Percentiles rank a stretch among this genome's conserved stretches.
Conservation (phyloP, 164 flowering plant genomes). For the Stephania cephalantha region DNA sequence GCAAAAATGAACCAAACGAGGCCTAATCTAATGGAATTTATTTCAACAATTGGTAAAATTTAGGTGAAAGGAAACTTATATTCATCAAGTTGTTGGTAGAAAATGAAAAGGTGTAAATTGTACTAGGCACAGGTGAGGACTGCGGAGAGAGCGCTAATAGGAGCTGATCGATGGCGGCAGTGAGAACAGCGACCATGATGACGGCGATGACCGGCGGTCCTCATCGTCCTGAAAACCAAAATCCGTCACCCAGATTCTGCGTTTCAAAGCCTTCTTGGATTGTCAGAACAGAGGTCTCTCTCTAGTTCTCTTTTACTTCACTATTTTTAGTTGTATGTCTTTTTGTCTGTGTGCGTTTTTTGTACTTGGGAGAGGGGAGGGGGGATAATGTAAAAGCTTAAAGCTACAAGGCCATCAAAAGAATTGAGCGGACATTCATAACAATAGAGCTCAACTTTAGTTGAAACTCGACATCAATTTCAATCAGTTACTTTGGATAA, state of each 20-base stretch:
- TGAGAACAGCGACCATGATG: neutral
- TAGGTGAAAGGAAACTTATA: too few species aligned
- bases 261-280: slow-evolving; percentile 47
- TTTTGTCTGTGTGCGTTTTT: too few species aligned
- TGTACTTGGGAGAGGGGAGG: neutral
- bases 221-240: slow-evolving; percentile 10
- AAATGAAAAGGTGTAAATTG: too few species aligned
- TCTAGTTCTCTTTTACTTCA: neutral
- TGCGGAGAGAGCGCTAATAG: too few species aligned
- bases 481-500: neutral
- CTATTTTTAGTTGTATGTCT: too few species aligned
- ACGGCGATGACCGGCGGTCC: slow-evolving; percentile 2
- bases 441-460: neutral
- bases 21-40: too few species aligned
- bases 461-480: neutral
- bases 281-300: slow-evolving; percentile 51
- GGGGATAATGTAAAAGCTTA: too few species aligned
- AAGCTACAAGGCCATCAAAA: neutral
- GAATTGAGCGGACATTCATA: neutral
- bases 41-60: too few species aligned
- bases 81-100: too few species aligned
- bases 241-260: slow-evolving; percentile 22
- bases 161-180: neutral
- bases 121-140: too few species aligned
- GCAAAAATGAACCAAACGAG: too few species aligned